A percentile compares a stretch with the other conserved stretches of the same genome.
These are phyloP conservation scores for Pleomassaria siparia DNA, from an alignment of 2,329 filamentous ascomycete species.

Conservation along the genomic window DNA sequence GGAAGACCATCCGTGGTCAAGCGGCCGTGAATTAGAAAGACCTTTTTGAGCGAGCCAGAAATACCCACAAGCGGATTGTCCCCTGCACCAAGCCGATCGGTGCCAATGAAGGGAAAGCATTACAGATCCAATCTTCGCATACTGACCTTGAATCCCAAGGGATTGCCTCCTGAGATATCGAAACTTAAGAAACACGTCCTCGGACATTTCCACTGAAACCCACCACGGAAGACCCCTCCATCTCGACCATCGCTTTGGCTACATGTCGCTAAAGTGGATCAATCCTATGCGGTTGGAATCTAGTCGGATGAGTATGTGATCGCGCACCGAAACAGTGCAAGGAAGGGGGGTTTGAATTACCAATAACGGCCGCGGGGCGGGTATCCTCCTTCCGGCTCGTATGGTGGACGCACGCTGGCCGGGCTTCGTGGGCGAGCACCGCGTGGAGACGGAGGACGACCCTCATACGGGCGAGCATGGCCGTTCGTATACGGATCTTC, in stretches of 20 bases:
- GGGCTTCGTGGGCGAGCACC: slow-evolving; percentile 47
- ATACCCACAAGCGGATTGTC: no score
- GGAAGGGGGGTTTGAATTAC: slow-evolving; percentile 11
- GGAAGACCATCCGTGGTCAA: background rate
- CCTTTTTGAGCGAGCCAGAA: background rate
- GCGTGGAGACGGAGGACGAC: slow-evolving; percentile 47
- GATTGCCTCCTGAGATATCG: background rate
- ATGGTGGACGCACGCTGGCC: slow-evolving; percentile 64
- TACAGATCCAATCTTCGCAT: background rate
- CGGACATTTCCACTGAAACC: background rate
- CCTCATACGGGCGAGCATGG: slow-evolving; percentile 56
- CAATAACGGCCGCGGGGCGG: slow-evolving; percentile 40
- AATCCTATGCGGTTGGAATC: slow-evolving; percentile 1
- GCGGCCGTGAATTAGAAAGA: background rate
- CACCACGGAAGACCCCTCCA: background rate
- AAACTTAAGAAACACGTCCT: background rate
- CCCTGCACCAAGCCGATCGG: background rate
- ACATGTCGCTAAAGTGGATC: slow-evolving; percentile 1
- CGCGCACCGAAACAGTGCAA: slow-evolving; percentile 2
- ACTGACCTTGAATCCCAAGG: background rate
- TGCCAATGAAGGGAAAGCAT: background rate
- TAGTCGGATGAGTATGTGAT: slow-evolving; percentile 1
- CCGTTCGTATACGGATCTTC: slow-evolving; percentile 63
- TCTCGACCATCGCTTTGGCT: background rate
- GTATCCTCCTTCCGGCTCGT: slow-evolving; percentile 57